phyloP scores from a whole-genome alignment of 495 filamentous ascomycete genomes.

The Glutinoglossum americanum region DNA sequence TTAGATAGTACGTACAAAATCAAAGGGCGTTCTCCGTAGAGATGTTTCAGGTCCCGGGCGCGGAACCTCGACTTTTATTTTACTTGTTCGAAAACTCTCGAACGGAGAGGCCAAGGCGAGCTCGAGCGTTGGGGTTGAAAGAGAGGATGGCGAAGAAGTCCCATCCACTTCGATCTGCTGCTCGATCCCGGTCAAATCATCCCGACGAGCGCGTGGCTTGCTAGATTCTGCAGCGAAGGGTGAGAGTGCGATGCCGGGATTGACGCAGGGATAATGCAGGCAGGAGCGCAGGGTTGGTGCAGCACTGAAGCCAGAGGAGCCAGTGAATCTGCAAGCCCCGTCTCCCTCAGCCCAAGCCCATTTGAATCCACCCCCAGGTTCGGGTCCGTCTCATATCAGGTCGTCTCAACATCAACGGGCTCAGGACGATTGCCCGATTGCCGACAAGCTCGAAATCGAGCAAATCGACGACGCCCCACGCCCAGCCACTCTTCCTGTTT shows the following conservation, averaged over 20 bases:
- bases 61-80: neutral
- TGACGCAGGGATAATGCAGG: neutral
- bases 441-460: neutral
- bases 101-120: neutral
- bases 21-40: no score
- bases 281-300: neutral
- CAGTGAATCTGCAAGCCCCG: neutral
- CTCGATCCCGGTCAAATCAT: neutral
- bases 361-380: neutral
- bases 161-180: neutral
- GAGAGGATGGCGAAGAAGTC: neutral
- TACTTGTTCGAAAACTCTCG: neutral
- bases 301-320: neutral
- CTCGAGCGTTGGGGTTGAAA: neutral
- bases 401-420: neutral
- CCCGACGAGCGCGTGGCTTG: neutral
- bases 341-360: neutral
- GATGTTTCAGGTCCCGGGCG: neutral
- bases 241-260: neutral
- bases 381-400: neutral
- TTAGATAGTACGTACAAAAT: no score
- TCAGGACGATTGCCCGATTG: neutral
- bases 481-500: neutral
- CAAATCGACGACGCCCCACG: neutral
- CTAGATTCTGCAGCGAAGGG: neutral